Percentiles rank a stretch among this genome's conserved stretches.
Conservation (phyloP, 139 green algal genomes). For the Chlamydomonas incerta region DNA sequence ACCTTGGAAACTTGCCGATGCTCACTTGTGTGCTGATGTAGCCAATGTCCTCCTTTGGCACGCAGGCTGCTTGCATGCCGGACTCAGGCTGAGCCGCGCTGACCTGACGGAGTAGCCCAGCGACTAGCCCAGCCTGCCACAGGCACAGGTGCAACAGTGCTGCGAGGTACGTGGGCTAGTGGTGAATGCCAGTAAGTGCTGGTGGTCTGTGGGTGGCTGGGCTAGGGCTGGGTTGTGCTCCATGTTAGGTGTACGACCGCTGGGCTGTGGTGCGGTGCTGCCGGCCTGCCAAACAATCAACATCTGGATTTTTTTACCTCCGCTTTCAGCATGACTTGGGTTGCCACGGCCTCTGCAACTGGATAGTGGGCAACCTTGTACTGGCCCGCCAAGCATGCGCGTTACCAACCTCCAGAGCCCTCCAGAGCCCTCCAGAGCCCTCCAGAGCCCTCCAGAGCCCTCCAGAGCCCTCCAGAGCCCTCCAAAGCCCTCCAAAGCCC, state of each 20-base stretch:
- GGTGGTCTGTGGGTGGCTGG: conserved; percentile 7
- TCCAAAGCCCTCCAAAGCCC: background rate
- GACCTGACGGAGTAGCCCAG: background rate
- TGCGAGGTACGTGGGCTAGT: conserved; percentile 8
- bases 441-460: conserved; percentile 4
- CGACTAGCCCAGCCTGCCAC: background rate
- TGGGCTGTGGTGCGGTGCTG: background rate
- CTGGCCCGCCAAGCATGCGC: conserved; percentile 2
- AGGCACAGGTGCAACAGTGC: background rate
- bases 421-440: no score
- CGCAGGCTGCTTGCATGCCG: conserved; percentile 7
- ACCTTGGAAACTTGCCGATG: conserved; percentile 4
- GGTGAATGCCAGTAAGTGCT: conserved; percentile 12
- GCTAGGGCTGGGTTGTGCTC: conserved; percentile 17
- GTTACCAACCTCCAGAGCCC: conserved; percentile 13
- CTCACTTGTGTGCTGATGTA: background rate
- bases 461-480: no score
- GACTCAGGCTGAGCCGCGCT: conserved; percentile 6
- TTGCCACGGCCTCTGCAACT: conserved; percentile 3
- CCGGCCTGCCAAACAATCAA: background rate
- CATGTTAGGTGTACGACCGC: background rate
- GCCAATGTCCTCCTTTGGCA: conserved; percentile 6
- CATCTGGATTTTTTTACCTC: background rate
- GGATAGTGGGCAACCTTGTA: background rate
- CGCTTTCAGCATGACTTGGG: no score